phyloP scores from a whole-genome alignment of 331 rosid species.

The Dryas integrifolia region DNA sequence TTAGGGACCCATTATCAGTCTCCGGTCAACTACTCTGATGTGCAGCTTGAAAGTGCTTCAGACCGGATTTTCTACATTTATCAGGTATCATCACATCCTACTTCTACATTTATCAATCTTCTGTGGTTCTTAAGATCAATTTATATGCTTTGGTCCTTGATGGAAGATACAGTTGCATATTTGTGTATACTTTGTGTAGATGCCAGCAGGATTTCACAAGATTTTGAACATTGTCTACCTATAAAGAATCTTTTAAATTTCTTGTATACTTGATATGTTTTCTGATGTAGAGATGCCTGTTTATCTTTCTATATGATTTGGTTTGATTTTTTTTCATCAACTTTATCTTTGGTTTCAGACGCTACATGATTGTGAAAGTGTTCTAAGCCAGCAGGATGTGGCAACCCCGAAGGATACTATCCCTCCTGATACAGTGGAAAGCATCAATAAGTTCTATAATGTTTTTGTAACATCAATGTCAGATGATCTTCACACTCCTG shows the following conservation, averaged over 20 bases:
- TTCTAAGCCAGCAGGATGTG: conserved; percentile 55
- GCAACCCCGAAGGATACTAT: conserved; percentile 48
- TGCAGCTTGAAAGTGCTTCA: conserved; percentile 91
- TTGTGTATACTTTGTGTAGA: not conserved
- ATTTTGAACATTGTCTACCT: not conserved
- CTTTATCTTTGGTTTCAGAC: conserved; percentile 55
- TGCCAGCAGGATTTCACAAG: not conserved
- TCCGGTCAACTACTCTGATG: conserved; percentile 77
- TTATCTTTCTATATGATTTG: not conserved
- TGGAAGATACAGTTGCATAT: conserved; percentile 1
- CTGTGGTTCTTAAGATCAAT: not conserved
- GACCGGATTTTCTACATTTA: conserved; percentile 84
- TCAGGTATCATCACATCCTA: conserved; percentile 50
- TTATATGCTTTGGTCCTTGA: not conserved
- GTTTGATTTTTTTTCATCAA: conserved; percentile 2
- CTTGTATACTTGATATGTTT: not conserved
- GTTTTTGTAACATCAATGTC: conserved; percentile 74
- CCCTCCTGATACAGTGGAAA: conserved; percentile 49
- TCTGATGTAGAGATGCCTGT: conserved; percentile 4
- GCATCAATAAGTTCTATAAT: conserved; percentile 47
- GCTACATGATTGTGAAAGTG: conserved; percentile 70
- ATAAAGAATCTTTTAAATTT: not conserved
- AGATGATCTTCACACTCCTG: conserved; percentile 90
- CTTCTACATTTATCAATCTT: not conserved
- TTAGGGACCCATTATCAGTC: conserved; percentile 93